Conservation (phyloP, 441 rosid genomes). For the Populus hybrid region DNA sequence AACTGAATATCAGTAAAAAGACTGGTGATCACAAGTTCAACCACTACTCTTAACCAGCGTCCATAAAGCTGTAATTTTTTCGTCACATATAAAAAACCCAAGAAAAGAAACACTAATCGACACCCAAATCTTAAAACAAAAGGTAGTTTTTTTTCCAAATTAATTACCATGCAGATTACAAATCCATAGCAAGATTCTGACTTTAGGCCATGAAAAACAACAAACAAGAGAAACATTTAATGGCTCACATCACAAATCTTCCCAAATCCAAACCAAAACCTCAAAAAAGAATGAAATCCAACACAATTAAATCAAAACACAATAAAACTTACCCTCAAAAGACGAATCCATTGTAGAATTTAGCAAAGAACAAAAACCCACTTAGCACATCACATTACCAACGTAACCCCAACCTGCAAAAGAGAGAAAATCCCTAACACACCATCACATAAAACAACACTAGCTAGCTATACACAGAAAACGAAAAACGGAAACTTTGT, state of each 20-base stretch:
- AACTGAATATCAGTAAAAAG: slow-evolving; percentile 9
- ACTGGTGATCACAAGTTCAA: slow-evolving; percentile 18
- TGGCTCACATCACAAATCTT: slow-evolving; percentile 4
- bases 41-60: slow-evolving; percentile 2
- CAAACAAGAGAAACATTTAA: slow-evolving; percentile 9
- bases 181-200: slow-evolving; percentile 23
- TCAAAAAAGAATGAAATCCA: slow-evolving; percentile 8
- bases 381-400: slow-evolving; percentile 57
- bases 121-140: slow-evolving; percentile 14
- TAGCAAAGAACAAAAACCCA: slow-evolving; percentile 23
- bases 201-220: slow-evolving; percentile 12
- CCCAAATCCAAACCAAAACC: slow-evolving; percentile 28
- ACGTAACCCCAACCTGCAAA: slow-evolving; percentile 54
- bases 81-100: slow-evolving; percentile 6
- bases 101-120: slow-evolving; percentile 21
- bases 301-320: not conserved
- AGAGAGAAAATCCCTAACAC: slow-evolving; percentile 8
- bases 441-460: slow-evolving; percentile 15
- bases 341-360: slow-evolving; percentile 42
- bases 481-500: not conserved
- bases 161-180: slow-evolving; percentile 13
- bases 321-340: slow-evolving; percentile 36
- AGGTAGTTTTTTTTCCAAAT: slow-evolving; percentile 8
- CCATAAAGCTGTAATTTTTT: not conserved
- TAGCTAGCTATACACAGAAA: slow-evolving; percentile 6